Evolutionary conservation across 2,329 filamentous ascomycete species (phyloP).

Genomic region (Beauveria australis): DNA sequence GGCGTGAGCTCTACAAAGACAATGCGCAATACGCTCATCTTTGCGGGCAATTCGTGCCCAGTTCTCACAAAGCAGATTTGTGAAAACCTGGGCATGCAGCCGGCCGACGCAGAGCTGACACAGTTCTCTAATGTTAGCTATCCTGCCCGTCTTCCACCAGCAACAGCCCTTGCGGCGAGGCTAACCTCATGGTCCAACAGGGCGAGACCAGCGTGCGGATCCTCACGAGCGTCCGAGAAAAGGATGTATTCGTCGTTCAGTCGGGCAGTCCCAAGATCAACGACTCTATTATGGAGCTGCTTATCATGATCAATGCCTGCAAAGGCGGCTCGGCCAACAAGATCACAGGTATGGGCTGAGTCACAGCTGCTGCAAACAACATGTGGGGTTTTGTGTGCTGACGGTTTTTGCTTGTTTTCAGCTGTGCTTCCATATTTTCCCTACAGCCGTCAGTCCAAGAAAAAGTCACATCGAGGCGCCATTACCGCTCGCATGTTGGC

Average conservation of each 20-base stretch:
- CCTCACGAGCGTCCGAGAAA: slow-evolving; percentile 76
- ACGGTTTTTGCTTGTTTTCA: slow-evolving; percentile 24
- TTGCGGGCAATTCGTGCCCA: slow-evolving; percentile 60
- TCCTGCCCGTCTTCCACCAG: slow-evolving; percentile 13
- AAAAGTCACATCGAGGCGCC: slow-evolving; percentile 92
- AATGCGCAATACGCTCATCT: slow-evolving; percentile 61
- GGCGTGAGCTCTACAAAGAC: slow-evolving; percentile 30
- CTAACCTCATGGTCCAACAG: slow-evolving; percentile 29
- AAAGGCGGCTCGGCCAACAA: slow-evolving; percentile 96
- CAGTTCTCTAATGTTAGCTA: slow-evolving; percentile 62
- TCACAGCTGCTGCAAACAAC: not conserved
- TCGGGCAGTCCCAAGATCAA: slow-evolving; percentile 95
- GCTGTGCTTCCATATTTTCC: slow-evolving; percentile 92
- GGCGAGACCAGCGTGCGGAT: slow-evolving; percentile 64
- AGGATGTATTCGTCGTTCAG: slow-evolving; percentile 98
- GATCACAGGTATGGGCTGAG: slow-evolving; percentile 62
- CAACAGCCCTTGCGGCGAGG: slow-evolving; percentile 2
- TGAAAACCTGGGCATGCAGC: slow-evolving; percentile 57
- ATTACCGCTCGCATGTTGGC: slow-evolving; percentile 97
- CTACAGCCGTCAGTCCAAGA: slow-evolving; percentile 99
- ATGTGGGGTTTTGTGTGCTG: not conserved
- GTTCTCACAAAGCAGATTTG: slow-evolving; percentile 58
- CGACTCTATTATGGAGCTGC: slow-evolving; percentile 96
- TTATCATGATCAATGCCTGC: slow-evolving; percentile 98
- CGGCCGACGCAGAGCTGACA: slow-evolving; percentile 56